Conservation (phyloP, 2,329 filamentous ascomycete genomes). For the Neopestalotiopsis rosae region DNA sequence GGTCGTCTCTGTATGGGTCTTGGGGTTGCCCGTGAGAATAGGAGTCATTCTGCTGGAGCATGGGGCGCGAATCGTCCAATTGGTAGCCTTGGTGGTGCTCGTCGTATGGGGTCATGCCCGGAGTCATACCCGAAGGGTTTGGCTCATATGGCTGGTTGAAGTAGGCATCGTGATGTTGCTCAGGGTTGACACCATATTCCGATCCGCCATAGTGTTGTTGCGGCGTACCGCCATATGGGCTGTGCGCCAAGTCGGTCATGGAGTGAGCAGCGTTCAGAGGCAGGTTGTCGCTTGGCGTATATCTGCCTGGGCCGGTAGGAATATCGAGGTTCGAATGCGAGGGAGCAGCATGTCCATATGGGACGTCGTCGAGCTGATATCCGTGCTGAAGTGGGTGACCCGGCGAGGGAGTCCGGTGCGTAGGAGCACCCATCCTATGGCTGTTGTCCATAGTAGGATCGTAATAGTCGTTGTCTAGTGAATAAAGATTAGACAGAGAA, state of each 20-base stretch:
- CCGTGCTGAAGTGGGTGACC: conserved; percentile 74
- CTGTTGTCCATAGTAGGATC: conserved; percentile 65
- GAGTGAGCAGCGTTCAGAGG: conserved; percentile 80
- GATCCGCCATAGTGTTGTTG: conserved; percentile 54
- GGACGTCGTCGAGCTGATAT: conserved; percentile 83
- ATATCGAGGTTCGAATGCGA: conserved; percentile 64
- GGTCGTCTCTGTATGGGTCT: conserved; percentile 53
- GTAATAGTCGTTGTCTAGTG: conserved; percentile 64
- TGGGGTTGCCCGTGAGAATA: conserved; percentile 40
- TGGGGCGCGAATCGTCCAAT: conserved; percentile 75
- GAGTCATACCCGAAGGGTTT: conserved; percentile 54
- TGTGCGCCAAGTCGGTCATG: conserved; percentile 53
- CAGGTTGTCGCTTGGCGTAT: conserved; percentile 75
- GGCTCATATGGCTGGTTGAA: conserved; percentile 84
- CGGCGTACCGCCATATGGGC: conserved; percentile 48
- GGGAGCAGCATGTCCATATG: conserved; percentile 55
- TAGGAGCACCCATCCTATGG: conserved; percentile 32
- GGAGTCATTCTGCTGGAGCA: conserved; percentile 69
- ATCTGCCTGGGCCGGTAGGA: conserved; percentile 63
- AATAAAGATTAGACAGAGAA: conserved; percentile 22
- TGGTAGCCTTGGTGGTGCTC: conserved; percentile 68
- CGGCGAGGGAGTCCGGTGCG: conserved; percentile 75
- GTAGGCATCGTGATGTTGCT: conserved; percentile 87
- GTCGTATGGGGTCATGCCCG: conserved; percentile 58
- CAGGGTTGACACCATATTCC: conserved; percentile 80